Conservation (phyloP, 768 basidiomycete genomes). For the Leccinum broughii region DNA sequence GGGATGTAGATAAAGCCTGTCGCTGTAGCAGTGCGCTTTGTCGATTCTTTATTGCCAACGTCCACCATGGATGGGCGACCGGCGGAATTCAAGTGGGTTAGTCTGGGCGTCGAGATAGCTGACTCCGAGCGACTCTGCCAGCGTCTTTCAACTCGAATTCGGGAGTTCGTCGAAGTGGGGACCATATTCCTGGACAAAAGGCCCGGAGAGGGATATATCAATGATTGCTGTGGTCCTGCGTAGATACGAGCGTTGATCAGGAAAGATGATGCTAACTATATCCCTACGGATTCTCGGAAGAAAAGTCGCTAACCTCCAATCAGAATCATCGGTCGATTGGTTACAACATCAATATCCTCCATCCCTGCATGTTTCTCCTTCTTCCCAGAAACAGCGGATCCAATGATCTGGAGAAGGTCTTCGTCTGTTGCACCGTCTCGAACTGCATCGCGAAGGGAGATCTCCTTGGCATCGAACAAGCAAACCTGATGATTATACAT, state of each 20-base stretch:
- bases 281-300: constrained; percentile 20
- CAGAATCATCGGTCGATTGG: constrained; percentile 87
- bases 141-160: constrained; percentile 20
- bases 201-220: neutral
- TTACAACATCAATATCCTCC: constrained; percentile 74
- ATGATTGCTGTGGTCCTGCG: constrained; percentile 19
- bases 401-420: constrained; percentile 59
- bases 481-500: constrained; percentile 58
- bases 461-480: constrained; percentile 80
- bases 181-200: neutral
- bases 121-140: constrained; percentile 20
- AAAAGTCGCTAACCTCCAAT: constrained; percentile 84
- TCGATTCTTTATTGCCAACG: constrained; percentile 60
- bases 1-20: constrained; percentile 72
- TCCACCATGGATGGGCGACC: constrained; percentile 87
- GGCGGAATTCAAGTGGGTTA: constrained; percentile 73
- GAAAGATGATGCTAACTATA: constrained; percentile 19
- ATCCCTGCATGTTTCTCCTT: constrained; percentile 83
- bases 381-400: constrained; percentile 66
- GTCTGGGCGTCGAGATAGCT: constrained; percentile 9
- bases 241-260: constrained; percentile 27
- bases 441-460: constrained; percentile 77
- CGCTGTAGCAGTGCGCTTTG: constrained; percentile 73
- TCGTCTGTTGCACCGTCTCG: constrained; percentile 64
- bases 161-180: neutral